Evolutionary conservation across 164 flowering plant species (phyloP).

Genomic region (Vitis riparia): DNA sequence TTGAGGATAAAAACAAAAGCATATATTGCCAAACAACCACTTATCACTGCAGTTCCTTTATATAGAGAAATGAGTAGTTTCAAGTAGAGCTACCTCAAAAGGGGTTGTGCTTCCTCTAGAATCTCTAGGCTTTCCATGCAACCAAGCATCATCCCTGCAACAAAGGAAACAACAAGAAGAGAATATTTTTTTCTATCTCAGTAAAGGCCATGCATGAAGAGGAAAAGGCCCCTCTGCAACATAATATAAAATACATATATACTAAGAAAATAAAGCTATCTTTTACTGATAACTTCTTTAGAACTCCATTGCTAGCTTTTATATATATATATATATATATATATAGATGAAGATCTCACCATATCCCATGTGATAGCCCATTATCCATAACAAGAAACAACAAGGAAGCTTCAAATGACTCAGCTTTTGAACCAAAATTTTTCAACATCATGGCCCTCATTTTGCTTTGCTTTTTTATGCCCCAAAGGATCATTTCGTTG

Average conservation of each 20-base stretch:
- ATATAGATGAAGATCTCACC: conserved; percentile 31
- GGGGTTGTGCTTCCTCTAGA: conserved; percentile 45
- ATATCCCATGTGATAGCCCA: conserved; percentile 53
- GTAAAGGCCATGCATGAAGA: conserved; percentile 60
- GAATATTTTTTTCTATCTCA: conserved; percentile 44
- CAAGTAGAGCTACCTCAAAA: conserved; percentile 50
- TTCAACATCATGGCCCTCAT: conserved; percentile 19
- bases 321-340: conserved; percentile 13
- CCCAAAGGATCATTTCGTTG: conserved; percentile 2
- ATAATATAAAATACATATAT: conserved; percentile 1
- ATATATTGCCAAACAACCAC: too few relatives aligned
- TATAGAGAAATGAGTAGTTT: conserved; percentile 15
- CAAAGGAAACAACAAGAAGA: conserved; percentile 33
- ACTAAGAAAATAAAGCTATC: conserved; percentile 45
- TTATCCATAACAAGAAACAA: conserved; percentile 24
- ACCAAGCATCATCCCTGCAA: conserved; percentile 80
- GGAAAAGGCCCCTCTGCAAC: conserved; percentile 15
- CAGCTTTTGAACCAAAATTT: conserved; percentile 36
- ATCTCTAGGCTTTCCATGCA: conserved; percentile 70
- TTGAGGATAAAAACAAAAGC: too few relatives aligned
- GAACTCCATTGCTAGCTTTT: conserved; percentile 1
- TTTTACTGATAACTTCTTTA: conserved; percentile 27
- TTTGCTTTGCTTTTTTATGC: conserved; percentile 36
- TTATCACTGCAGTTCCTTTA: too few relatives aligned
- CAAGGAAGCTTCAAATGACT: conserved; percentile 39